phyloP scores from a whole-genome alignment of 805 yeast genomes.

The Vanderwaltozyma tropicalis region DNA sequence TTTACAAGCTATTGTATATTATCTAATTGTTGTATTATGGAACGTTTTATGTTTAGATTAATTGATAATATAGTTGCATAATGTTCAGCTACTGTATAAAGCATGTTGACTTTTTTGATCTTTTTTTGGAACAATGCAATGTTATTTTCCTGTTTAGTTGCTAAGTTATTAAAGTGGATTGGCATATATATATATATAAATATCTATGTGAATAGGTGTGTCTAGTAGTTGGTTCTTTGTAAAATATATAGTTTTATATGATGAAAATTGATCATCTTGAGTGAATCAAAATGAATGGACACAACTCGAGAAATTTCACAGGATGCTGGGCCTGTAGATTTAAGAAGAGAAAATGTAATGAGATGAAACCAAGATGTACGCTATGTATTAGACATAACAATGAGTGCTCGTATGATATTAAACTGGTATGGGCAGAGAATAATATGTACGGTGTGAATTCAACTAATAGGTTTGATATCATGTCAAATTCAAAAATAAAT shows the following conservation, averaged over 20 bases:
- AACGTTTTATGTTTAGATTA: too few relatives aligned
- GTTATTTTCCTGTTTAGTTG: too few relatives aligned
- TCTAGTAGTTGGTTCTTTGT: not conserved
- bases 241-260: not conserved
- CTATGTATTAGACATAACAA: slow-evolving; percentile 19
- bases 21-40: too few relatives aligned
- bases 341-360: slow-evolving; percentile 27
- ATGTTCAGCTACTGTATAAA: too few relatives aligned
- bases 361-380: slow-evolving; percentile 21
- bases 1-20: too few relatives aligned
- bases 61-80: too few relatives aligned
- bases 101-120: too few relatives aligned
- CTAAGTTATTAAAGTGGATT: too few relatives aligned
- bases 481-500: too few relatives aligned
- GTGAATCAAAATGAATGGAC: not conserved
- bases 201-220: not conserved
- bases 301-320: slow-evolving; percentile 20
- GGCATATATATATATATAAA: not conserved
- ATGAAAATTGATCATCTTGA: not conserved
- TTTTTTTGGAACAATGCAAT: too few relatives aligned
- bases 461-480: not conserved
- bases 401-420: slow-evolving; percentile 23
- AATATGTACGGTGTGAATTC: slow-evolving; percentile 14
- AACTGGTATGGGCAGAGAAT: slow-evolving; percentile 22
- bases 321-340: slow-evolving; percentile 30